Conservation (phyloP, 1,284 basidiomycete genomes). For the Agaricales sp. region DNA sequence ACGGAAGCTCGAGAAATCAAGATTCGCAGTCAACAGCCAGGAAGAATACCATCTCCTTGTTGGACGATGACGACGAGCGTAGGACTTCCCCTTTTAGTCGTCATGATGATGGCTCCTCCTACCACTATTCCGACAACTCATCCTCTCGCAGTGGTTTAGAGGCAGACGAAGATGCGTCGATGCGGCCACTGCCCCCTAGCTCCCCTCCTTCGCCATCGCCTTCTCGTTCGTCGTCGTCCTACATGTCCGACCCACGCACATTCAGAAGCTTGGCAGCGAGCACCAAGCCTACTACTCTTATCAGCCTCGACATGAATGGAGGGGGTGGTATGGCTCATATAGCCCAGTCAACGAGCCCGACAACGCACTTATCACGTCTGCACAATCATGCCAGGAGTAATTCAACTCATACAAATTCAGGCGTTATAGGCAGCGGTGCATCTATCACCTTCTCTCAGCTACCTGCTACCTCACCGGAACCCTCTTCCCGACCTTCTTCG, state of each 20-base stretch:
- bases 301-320: conserved; percentile 75
- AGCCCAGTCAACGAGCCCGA: conserved; percentile 69
- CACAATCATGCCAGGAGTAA: conserved; percentile 47
- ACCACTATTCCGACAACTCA: conserved; percentile 15
- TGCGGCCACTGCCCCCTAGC: conserved; percentile 80
- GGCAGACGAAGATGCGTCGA: conserved; percentile 85
- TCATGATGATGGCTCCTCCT: conserved; percentile 64
- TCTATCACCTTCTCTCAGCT: conserved; percentile 66
- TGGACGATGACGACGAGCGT: conserved; percentile 46
- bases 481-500: conserved; percentile 36
- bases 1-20: conserved; percentile 24
- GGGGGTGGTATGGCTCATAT: conserved; percentile 78
- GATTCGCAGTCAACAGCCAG: conserved; percentile 26
- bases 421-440: conserved; percentile 31
- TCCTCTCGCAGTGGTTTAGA: conserved; percentile 35
- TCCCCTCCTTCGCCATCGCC: conserved; percentile 77
- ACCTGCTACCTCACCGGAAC: conserved; percentile 33
- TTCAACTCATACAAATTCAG: conserved; percentile 37
- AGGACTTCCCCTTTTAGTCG: conserved; percentile 44
- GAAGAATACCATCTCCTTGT: conserved; percentile 46
- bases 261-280: conserved; percentile 77
- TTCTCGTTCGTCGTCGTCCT: conserved; percentile 69
- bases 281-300: conserved; percentile 91
- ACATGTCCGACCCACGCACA: conserved; percentile 69
- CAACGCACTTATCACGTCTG: conserved; percentile 39